Conservation (phyloP, 2,329 filamentous ascomycete species). For the Penicillium sp. region DNA sequence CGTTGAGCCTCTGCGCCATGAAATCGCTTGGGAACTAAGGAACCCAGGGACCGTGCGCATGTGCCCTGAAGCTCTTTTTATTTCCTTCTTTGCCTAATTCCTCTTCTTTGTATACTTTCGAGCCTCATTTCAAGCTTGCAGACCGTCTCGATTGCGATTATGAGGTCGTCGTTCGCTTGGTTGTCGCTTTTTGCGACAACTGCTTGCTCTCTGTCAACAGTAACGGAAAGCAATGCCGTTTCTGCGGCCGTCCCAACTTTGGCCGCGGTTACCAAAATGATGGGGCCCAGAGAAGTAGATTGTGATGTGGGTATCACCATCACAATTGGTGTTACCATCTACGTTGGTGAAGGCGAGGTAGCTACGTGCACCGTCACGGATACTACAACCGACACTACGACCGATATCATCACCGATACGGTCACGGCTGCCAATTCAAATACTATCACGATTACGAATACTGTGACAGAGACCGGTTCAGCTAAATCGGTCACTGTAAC, state of each 20-base stretch:
- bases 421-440: not conserved
- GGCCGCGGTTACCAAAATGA: not conserved
- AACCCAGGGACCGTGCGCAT: conserved; percentile 3
- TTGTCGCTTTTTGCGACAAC: conserved; percentile 13
- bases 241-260: not conserved
- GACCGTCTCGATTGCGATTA: conserved; percentile 1
- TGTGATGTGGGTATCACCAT: not conserved
- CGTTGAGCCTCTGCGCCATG: not conserved
- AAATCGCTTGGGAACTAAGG: not conserved
- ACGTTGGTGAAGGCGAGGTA: conserved; percentile 7
- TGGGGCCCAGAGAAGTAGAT: not conserved
- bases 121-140: not conserved
- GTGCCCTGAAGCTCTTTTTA: not conserved
- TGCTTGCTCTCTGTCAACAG: not conserved
- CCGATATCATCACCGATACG: conserved; percentile 1
- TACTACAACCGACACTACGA: not conserved
- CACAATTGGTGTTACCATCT: conserved; percentile 7
- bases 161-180: conserved; percentile 10
- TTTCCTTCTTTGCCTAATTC: not conserved
- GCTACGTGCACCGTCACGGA: not conserved
- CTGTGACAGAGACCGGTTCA: not conserved
- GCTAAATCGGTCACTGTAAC: not conserved
- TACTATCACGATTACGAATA: not conserved
- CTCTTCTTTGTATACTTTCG: not conserved
- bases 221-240: not conserved